Evolutionary conservation across 1,139 yeast genomes (phyloP).

Genomic region (Geotrichum phurueaensis): DNA sequence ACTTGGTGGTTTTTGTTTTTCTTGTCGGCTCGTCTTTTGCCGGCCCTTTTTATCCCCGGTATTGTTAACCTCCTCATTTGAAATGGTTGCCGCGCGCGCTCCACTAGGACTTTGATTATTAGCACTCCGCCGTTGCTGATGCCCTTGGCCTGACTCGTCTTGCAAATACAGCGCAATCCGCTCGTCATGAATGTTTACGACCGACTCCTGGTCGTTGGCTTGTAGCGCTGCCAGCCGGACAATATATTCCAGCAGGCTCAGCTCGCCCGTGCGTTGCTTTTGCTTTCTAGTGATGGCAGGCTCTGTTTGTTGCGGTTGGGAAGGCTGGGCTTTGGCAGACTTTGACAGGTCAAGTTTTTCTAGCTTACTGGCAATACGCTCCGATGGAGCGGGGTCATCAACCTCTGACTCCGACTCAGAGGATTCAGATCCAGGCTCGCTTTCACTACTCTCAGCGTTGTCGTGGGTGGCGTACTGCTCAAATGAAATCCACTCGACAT

Average conservation of each 20-base stretch:
- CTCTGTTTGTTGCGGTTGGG: neutral
- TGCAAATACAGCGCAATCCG: constrained; percentile 55
- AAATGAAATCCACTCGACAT: constrained; percentile 49
- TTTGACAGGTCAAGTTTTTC: neutral
- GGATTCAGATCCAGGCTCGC: constrained; percentile 15
- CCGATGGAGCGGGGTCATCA: constrained; percentile 5
- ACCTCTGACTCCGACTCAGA: constrained; percentile 21
- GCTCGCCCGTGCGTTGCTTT: constrained; percentile 29
- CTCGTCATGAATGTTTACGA: constrained; percentile 60
- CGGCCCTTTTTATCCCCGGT: neutral
- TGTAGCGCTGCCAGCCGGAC: constrained; percentile 59
- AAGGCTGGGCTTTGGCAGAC: neutral
- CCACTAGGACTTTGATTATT: neutral
- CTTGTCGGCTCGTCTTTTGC: neutral
- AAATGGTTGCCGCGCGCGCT: neutral
- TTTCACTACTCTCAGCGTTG: constrained; percentile 29
- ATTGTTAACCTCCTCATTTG: neutral
- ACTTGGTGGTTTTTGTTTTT: neutral
- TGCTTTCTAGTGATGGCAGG: neutral
- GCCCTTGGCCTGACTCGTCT: constrained; percentile 42
- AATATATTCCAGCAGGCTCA: constrained; percentile 62
- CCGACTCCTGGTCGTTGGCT: constrained; percentile 51
- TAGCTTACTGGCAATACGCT: neutral
- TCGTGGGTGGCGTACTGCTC: constrained; percentile 39
- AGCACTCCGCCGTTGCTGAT: neutral